A percentile compares a stretch with the other conserved stretches of the same genome.
phyloP scores from a whole-genome alignment of 148 eudicot species.

The Vaccinium myrtillus region DNA sequence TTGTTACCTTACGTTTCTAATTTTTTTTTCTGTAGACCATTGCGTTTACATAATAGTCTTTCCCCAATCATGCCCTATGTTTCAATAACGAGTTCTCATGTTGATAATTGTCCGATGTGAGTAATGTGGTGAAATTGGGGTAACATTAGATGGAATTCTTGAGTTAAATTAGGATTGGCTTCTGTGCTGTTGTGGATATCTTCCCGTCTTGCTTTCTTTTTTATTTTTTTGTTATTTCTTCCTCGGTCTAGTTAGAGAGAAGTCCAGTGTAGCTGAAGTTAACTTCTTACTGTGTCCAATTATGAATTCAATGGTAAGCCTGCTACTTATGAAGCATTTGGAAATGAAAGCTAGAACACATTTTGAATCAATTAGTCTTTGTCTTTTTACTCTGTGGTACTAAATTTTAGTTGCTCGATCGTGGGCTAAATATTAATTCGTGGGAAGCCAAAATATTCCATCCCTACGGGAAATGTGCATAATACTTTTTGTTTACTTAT shows the following conservation, averaged over 20 bases:
- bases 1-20: background rate
- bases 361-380: background rate
- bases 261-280: too few species aligned
- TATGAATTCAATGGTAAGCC: background rate
- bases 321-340: background rate
- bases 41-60: background rate
- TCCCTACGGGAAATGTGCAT: too few species aligned
- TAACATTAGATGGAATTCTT: background rate
- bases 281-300: background rate
- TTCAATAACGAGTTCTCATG: background rate
- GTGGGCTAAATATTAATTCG: too few species aligned
- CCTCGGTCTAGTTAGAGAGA: background rate
- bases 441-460: too few species aligned
- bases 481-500: too few species aligned
- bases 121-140: background rate
- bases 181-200: background rate
- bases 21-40: background rate
- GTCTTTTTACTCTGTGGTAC: background rate
- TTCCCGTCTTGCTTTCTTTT: background rate
- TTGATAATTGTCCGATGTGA: background rate
- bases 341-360: background rate
- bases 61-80: background rate
- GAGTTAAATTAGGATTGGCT: background rate
- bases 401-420: too few species aligned
- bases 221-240: background rate